Conservation (phyloP, 1,284 basidiomycete genomes). For the Heterobasidion occidentale region DNA sequence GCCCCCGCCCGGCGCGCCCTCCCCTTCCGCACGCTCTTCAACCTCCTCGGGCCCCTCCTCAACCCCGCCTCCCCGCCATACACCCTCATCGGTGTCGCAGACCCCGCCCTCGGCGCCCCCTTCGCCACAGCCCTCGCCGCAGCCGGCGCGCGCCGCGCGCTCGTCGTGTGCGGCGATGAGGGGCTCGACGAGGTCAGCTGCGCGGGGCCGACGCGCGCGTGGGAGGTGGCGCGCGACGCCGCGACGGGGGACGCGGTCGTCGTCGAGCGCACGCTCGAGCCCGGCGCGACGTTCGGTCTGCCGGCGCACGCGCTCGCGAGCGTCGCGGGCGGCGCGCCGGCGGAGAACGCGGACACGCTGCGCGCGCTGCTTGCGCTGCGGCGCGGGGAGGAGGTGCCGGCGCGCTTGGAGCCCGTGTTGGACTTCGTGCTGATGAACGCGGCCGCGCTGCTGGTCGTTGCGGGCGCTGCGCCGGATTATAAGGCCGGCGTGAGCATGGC, state of each 20-base stretch:
- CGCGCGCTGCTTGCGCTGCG: constrained; percentile 38
- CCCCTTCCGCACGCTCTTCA: constrained; percentile 97
- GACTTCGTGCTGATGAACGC: constrained; percentile 87
- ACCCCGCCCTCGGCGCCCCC: constrained; percentile 74
- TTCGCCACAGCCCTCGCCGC: constrained; percentile 75
- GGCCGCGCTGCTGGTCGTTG: constrained; percentile 74
- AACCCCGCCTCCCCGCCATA: constrained; percentile 84
- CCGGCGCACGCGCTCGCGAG: constrained; percentile 55
- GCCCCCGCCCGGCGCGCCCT: constrained; percentile 82
- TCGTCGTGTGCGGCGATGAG: constrained; percentile 93
- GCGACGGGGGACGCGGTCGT: too few relatives aligned
- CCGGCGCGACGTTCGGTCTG: constrained; percentile 69
- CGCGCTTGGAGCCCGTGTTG: constrained; percentile 48
- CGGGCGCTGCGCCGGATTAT: constrained; percentile 64
- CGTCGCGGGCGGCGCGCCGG: constrained; percentile 68
- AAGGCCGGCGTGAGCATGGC: constrained; percentile 71
- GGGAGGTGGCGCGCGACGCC: constrained; percentile 49
- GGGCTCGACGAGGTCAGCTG: constrained; percentile 93
- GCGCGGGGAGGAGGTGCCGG: constrained; percentile 42
- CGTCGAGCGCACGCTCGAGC: constrained; percentile 43
- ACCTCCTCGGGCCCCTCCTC: constrained; percentile 90
- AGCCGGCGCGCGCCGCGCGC: constrained; percentile 70
- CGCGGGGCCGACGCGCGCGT: constrained; percentile 81
- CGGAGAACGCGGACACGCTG: constrained; percentile 70
- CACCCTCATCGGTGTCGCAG: constrained; percentile 90